A percentile compares a stretch with the other conserved stretches of the same genome.
These are phyloP conservation scores for Boletus reticuloceps DNA, from an alignment of 768 basidiomycete genomes.

Conservation along the genomic window DNA sequence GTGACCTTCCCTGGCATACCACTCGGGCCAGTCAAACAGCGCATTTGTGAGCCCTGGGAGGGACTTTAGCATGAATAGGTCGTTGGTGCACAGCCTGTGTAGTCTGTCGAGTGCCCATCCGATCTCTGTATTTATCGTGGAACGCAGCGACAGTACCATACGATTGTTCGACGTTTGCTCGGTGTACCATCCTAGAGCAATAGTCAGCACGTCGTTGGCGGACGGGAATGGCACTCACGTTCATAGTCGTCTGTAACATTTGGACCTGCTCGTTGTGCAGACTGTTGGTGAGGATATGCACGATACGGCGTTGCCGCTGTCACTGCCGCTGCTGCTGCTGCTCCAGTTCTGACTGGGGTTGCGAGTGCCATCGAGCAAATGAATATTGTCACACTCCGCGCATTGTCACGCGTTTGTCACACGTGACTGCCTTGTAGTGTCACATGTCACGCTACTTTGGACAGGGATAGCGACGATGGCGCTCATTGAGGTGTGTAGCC, in stretches of 20 bases:
- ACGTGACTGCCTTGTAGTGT: not conserved
- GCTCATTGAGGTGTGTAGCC: slow-evolving; percentile 51
- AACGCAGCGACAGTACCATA: slow-evolving; percentile 87
- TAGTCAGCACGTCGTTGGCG: slow-evolving; percentile 5
- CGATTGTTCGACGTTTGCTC: slow-evolving; percentile 76
- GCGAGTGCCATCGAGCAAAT: slow-evolving; percentile 26
- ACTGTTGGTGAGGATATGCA: slow-evolving; percentile 20
- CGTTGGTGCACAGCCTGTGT: slow-evolving; percentile 75
- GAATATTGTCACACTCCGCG: slow-evolving; percentile 16
- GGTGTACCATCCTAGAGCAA: slow-evolving; percentile 75
- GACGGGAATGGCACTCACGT: slow-evolving; percentile 42
- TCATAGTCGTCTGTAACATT: slow-evolving; percentile 74
- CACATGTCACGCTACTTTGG: slow-evolving; percentile 16
- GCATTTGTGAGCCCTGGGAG: slow-evolving; percentile 82
- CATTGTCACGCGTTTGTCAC: slow-evolving; percentile 24
- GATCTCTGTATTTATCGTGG: slow-evolving; percentile 77
- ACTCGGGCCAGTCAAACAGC: slow-evolving; percentile 86
- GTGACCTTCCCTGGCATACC: slow-evolving; percentile 69
- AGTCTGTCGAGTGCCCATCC: slow-evolving; percentile 90
- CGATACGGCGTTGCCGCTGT: slow-evolving; percentile 23
- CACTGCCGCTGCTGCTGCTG: slow-evolving; percentile 9
- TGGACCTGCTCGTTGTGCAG: slow-evolving; percentile 29
- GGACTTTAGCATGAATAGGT: slow-evolving; percentile 66
- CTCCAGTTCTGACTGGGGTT: slow-evolving; percentile 29
- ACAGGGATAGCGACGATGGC: slow-evolving; percentile 38